Percentiles rank a stretch among this genome's conserved stretches.
Conservation (phyloP, 2,329 filamentous ascomycete species). For the Tolypocladium ophioglossoides region DNA sequence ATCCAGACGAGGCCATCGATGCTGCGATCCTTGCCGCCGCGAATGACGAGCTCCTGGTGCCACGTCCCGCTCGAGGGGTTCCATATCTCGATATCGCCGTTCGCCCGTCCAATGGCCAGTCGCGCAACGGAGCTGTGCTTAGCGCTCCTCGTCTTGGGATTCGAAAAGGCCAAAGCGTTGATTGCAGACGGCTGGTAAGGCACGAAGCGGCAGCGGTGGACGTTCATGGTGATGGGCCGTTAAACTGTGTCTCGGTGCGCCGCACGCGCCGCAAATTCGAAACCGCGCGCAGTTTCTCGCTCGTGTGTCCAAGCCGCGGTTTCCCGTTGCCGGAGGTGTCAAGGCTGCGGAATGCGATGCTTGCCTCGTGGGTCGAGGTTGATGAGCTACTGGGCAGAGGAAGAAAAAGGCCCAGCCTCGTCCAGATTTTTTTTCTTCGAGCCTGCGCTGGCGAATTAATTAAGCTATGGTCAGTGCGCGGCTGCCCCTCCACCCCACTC, state of each 20-base stretch:
- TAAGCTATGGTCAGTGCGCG: conserved; percentile 24
- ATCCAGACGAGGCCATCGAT: conserved; percentile 90
- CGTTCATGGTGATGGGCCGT: conserved; percentile 55
- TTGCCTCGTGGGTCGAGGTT: neutral
- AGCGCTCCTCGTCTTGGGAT: conserved; percentile 43
- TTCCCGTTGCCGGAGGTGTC: neutral
- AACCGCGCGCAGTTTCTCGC: neutral
- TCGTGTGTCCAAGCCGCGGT: neutral
- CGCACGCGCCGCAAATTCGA: neutral
- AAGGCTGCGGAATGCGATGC: neutral
- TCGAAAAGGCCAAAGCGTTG: conserved; percentile 89
- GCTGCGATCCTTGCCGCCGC: conserved; percentile 73
- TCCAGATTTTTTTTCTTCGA: conserved; percentile 22
- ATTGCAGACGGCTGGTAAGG: conserved; percentile 86
- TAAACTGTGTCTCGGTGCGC: neutral
- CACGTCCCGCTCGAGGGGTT: conserved; percentile 74
- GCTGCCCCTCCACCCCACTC: conserved; percentile 20
- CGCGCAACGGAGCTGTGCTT: conserved; percentile 48
- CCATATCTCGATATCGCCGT: conserved; percentile 97
- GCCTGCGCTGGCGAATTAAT: conserved; percentile 13
- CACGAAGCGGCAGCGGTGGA: conserved; percentile 95
- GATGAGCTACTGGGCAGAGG: conserved; percentile 4
- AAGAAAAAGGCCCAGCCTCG: conserved; percentile 19
- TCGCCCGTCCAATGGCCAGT: conserved; percentile 81
- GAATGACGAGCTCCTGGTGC: conserved; percentile 82